These are phyloP conservation scores for Raphanus raphanistrum DNA, from an alignment of 345 rosid genomes.

Conservation along the genomic window DNA sequence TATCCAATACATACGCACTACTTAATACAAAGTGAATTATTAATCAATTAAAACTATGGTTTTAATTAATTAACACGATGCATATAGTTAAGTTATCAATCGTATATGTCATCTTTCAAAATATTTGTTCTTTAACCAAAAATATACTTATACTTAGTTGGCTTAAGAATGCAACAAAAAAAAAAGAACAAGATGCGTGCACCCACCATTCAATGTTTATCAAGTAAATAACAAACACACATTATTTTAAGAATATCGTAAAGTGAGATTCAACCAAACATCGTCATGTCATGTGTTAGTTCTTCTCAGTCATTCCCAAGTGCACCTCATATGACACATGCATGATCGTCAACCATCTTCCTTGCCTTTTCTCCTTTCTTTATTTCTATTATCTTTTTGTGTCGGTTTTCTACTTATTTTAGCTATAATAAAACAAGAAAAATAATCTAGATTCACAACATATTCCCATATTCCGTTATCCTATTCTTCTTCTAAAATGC, in stretches of 20 bases:
- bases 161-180: slow-evolving; percentile 28
- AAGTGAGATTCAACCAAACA: slow-evolving; percentile 2
- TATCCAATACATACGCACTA: too few species aligned
- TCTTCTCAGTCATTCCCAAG: not conserved
- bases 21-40: too few species aligned
- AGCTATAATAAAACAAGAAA: too few species aligned
- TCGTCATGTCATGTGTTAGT: slow-evolving; percentile 37
- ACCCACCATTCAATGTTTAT: slow-evolving; percentile 20
- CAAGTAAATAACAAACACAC: slow-evolving; percentile 15
- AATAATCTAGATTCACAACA: not conserved
- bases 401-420: not conserved
- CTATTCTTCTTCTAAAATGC: not conserved
- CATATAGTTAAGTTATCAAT: too few species aligned
- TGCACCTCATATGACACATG: too few species aligned
- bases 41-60: too few species aligned
- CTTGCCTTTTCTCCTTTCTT: too few species aligned
- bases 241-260: not conserved
- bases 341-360: too few species aligned
- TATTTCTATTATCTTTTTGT: not conserved
- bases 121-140: not conserved
- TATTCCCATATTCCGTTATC: slow-evolving; percentile 13
- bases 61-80: too few species aligned
- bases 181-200: slow-evolving; percentile 33
- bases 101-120: not conserved
- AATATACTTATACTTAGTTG: not conserved